Evolutionary conservation across 2,329 filamentous ascomycete genomes (phyloP), one percentile per base, ranked within the genome.

Genomic region (Cladosporium sp.): DNA sequence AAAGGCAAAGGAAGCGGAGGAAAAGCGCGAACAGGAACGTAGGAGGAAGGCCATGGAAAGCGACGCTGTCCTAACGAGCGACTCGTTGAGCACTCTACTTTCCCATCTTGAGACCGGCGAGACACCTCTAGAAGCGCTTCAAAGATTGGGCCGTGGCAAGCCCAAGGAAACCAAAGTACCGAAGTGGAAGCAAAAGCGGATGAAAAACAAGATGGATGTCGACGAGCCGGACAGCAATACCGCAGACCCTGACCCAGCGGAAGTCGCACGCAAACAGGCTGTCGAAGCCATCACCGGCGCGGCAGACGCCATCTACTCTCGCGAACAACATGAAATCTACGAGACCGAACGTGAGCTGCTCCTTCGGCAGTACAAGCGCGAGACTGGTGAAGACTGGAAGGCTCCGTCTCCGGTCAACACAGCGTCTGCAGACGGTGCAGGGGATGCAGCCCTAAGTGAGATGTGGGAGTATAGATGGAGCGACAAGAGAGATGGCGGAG

Each of bases 381-480:
- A 97, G 78, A 92, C 92, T 0, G 93, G 93, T 38, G 92, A 97
- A 72, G 87, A 90, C 10, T 99, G 95, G 95, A 81, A 88, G 51
- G 74, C 79, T 57, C 74, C 78, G 28, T 75, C 74, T 21, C 73
- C 74, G 38, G 72, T 69, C 28, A 65, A 72, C 62, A 30, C 55
- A 26, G 68, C 59, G 11, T 55, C 52, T 26, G 66, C 47, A 21
- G 62, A 57, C 6, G 18, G 11, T 5, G 34, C 32, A 57, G 52
- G 32, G 49, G 47, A 18, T 47, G 47, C 60, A 34, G 49, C 57
- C 8, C 65, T 60, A 4, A 26, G 49, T 1, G 79, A 80, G 41
- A 86, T 87, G 83, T 99, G 94, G 93, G 92, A 98, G 78, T 99
- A 92, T 77, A 86, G 92, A 66, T 99, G 95, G 95, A 89, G 88